A percentile compares a stretch with the other conserved stretches of the same genome.
Conservation (phyloP, 1,139 yeast genomes). For the Taphrina flavorubra region DNA sequence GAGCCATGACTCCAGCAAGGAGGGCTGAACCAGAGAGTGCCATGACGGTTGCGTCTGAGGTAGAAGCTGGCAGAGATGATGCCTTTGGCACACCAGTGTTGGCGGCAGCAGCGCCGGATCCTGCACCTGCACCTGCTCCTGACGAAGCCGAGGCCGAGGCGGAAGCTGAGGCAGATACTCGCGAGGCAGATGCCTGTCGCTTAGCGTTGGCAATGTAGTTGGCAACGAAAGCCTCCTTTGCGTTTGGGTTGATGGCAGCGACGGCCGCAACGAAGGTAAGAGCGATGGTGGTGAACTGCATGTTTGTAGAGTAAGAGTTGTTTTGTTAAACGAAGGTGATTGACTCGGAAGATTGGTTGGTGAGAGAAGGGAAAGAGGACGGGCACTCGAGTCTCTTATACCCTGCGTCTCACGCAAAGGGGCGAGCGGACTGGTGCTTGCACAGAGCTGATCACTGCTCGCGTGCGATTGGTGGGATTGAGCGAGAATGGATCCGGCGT, state of each 20-base stretch:
- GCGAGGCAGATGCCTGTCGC: slow-evolving; percentile 11
- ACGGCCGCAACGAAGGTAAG: slow-evolving; percentile 40
- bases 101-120: slow-evolving; percentile 19
- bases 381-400: slow-evolving; percentile 24
- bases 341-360: slow-evolving; percentile 26
- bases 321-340: slow-evolving; percentile 26
- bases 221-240: slow-evolving; percentile 31
- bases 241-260: slow-evolving; percentile 31
- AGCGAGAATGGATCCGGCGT: slow-evolving; percentile 17
- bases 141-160: slow-evolving; percentile 5
- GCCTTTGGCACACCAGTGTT: not conserved
- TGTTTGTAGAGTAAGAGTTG: slow-evolving; percentile 25
- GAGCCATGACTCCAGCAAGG: slow-evolving; percentile 31
- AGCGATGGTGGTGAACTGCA: slow-evolving; percentile 41
- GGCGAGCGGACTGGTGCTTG: slow-evolving; percentile 5
- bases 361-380: not conserved
- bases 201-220: slow-evolving; percentile 35
- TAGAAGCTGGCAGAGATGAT: slow-evolving; percentile 15
- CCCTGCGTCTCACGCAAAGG: not conserved
- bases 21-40: slow-evolving; percentile 36
- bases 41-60: slow-evolving; percentile 38
- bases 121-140: not conserved
- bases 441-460: slow-evolving; percentile 26
- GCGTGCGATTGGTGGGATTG: slow-evolving; percentile 22
- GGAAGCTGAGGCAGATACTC: not conserved